Percentiles rank a stretch among this genome's conserved stretches.
Conservation (phyloP, 2,329 filamentous ascomycete genomes). For the Fusarium brachygibbosum region DNA sequence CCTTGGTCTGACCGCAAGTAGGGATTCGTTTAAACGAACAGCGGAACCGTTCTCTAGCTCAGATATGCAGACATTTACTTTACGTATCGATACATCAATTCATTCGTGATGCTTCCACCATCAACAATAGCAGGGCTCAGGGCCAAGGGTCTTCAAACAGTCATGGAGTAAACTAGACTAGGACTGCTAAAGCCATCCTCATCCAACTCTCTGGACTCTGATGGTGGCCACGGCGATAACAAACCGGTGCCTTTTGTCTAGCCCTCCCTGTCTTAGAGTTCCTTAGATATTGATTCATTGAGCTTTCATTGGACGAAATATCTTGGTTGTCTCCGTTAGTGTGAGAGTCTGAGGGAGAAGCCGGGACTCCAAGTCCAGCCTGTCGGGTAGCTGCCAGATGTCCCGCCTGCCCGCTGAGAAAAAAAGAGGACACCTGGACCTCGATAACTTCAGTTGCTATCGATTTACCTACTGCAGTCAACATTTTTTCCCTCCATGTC, state of each 20-base stretch:
- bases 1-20: slow-evolving; percentile 30
- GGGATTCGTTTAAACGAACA: slow-evolving; percentile 37
- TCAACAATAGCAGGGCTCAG: slow-evolving; percentile 10
- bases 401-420: slow-evolving; percentile 26
- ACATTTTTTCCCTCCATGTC: slow-evolving; percentile 1
- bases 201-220: slow-evolving; percentile 36
- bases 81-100: slow-evolving; percentile 9
- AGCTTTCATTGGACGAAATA: slow-evolving; percentile 28
- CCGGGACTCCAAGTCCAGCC: slow-evolving; percentile 51
- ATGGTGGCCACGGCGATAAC: slow-evolving; percentile 51
- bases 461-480: slow-evolving; percentile 12
- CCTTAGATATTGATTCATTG: slow-evolving; percentile 25
- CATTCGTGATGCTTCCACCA: slow-evolving; percentile 13
- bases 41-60: slow-evolving; percentile 36
- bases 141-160: slow-evolving; percentile 32
- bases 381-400: slow-evolving; percentile 50
- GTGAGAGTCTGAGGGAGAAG: slow-evolving; percentile 50
- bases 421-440: slow-evolving; percentile 22
- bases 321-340: slow-evolving; percentile 31
- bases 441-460: slow-evolving; percentile 4
- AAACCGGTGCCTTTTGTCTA: slow-evolving; percentile 49
- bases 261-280: slow-evolving; percentile 39
- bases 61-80: slow-evolving; percentile 8
- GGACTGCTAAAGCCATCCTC: slow-evolving; percentile 1
- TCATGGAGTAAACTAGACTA: slow-evolving; percentile 35